Conservation (phyloP, 2,329 filamentous ascomycete species). For the Fusarium secorum region DNA sequence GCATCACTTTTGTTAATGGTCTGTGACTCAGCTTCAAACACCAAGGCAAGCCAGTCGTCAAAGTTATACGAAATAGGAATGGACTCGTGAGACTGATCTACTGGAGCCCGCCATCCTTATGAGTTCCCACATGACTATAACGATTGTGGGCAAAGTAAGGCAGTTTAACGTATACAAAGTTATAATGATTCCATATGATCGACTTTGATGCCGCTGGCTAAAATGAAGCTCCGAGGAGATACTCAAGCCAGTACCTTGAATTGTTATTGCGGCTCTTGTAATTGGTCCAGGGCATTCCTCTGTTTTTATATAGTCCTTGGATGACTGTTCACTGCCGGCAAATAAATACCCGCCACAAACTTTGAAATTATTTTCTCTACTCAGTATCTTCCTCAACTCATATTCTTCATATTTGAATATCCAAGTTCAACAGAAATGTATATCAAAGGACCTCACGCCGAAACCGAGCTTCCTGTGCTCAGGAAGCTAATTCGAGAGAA, state of each 20-base stretch:
- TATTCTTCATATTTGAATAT: fast-evolving
- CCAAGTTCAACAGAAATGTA: constrained; percentile 58
- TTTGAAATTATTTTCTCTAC: not conserved
- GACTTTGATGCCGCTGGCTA: not conserved
- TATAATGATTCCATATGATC: constrained; percentile 21
- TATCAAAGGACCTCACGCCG: constrained; percentile 62
- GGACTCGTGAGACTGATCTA: not conserved
- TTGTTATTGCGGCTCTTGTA: not conserved
- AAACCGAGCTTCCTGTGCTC: constrained; percentile 57
- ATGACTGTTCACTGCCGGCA: not conserved
- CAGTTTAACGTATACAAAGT: not conserved
- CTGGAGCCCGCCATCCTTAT: constrained; percentile 1
- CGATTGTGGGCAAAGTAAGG: constrained; percentile 12
- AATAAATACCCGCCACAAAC: not conserved
- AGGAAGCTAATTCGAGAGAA: constrained; percentile 65
- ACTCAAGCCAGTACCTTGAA: not conserved
- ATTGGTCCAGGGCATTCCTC: not conserved
- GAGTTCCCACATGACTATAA: constrained; percentile 11
- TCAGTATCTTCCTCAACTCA: not conserved
- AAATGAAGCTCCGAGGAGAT: constrained; percentile 4
- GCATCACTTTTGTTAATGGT: not conserved
- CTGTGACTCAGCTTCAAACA: not conserved
- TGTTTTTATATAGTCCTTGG: not conserved
- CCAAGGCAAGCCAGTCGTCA: not conserved
- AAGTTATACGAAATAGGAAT: not conserved